Evolutionary conservation across 345 rosid species (phyloP).

Genomic region (Linum tenue): DNA sequence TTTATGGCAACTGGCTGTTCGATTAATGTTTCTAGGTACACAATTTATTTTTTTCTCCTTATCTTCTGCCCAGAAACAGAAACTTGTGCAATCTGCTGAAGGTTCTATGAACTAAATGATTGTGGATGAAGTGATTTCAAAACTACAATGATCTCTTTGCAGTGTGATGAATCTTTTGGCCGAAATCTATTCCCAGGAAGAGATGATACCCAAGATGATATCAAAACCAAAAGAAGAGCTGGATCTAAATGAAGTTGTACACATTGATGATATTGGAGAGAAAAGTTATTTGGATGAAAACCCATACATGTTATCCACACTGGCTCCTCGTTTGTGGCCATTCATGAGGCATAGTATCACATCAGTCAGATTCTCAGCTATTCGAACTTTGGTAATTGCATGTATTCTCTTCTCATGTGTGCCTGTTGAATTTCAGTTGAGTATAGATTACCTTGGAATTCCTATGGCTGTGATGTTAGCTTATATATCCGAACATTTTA

Average conservation of each 20-base stretch:
- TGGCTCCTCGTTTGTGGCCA: slow-evolving; percentile 99
- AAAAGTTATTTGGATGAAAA: slow-evolving; percentile 53
- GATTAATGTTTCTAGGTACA: not conserved
- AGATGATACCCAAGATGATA: slow-evolving; percentile 66
- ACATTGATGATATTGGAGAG: slow-evolving; percentile 37
- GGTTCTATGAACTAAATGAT: slow-evolving; percentile 12
- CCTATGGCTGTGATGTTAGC: not conserved
- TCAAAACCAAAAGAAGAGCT: slow-evolving; percentile 50
- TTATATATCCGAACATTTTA: too few species aligned
- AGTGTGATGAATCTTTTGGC: slow-evolving; percentile 99
- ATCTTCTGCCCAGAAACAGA: not conserved
- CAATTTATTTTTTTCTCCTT: not conserved
- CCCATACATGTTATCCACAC: slow-evolving; percentile 68
- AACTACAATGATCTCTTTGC: slow-evolving; percentile 28
- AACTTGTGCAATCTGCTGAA: not conserved
- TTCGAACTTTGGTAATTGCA: slow-evolving; percentile 67
- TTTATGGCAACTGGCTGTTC: not conserved
- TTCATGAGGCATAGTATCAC: slow-evolving; percentile 91
- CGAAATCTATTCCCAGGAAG: slow-evolving; percentile 95
- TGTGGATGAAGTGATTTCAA: slow-evolving; percentile 9
- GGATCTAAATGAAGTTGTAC: slow-evolving; percentile 57
- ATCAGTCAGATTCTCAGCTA: slow-evolving; percentile 88
- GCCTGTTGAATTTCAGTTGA: not conserved
- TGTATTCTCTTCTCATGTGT: not conserved
- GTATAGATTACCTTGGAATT: not conserved